Conservation (phyloP, 208 protist genomes). For the Leptomonas pyrrhocoris region DNA sequence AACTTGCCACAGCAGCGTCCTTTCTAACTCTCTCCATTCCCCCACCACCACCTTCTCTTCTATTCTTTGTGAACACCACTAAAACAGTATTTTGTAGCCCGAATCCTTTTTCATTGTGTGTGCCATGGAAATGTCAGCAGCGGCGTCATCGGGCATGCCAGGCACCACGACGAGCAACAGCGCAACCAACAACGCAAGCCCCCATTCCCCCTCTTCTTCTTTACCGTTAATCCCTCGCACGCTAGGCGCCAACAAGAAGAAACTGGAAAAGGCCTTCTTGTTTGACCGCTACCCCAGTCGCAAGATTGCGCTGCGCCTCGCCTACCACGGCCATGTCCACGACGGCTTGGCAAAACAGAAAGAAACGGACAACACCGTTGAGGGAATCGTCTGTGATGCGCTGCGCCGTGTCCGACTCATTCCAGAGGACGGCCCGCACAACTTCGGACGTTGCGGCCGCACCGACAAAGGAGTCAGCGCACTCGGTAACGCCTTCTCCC, state of each 20-base stretch:
- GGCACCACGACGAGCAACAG: too few species aligned
- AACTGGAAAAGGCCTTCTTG: slow-evolving; percentile 49
- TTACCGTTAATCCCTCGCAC: background rate
- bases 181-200: background rate
- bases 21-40: background rate
- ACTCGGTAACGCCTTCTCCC: slow-evolving; percentile 80
- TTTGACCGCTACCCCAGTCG: slow-evolving; percentile 72
- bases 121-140: background rate
- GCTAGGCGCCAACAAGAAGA: slow-evolving; percentile 32
- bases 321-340: slow-evolving; percentile 87
- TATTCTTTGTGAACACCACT: slow-evolving; percentile 8
- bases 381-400: slow-evolving; percentile 59
- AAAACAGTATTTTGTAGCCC: too few species aligned
- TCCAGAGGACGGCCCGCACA: slow-evolving; percentile 54
- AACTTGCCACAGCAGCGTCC: background rate
- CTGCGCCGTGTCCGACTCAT: slow-evolving; percentile 69
- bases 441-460: slow-evolving; percentile 81
- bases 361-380: slow-evolving; percentile 85
- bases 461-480: slow-evolving; percentile 92
- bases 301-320: slow-evolving; percentile 85
- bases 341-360: slow-evolving; percentile 85
- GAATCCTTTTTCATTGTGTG: too few species aligned
- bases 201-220: background rate
- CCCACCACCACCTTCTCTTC: slow-evolving; percentile 8
- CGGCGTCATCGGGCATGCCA: background rate